Conservation (phyloP, 148 eudicot genomes). For the Selenicereus undatus region DNA sequence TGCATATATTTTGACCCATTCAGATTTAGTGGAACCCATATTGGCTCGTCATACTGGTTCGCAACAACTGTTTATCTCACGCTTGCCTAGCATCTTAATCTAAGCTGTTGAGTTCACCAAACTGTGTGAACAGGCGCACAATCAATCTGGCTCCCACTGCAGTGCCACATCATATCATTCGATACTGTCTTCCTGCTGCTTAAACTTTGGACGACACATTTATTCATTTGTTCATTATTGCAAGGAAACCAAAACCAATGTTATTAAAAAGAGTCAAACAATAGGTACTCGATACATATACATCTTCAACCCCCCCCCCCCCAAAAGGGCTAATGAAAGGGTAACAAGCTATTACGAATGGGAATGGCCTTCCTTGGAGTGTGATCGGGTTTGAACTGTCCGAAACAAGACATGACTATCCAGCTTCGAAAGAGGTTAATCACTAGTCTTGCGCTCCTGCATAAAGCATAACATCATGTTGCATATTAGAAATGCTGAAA, state of each 20-base stretch:
- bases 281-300: neutral
- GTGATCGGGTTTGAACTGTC: neutral
- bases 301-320: neutral
- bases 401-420: neutral
- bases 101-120: no score
- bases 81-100: no score
- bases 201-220: no score
- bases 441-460: neutral
- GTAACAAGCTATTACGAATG: no score
- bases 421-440: neutral
- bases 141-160: no score
- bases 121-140: no score
- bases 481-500: neutral
- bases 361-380: neutral
- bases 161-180: no score
- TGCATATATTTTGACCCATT: no score
- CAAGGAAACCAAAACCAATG: neutral
- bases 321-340: neutral
- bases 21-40: no score
- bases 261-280: neutral
- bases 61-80: no score
- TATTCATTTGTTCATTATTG: neutral
- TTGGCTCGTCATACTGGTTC: no score
- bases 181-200: no score
- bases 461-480: neutral